These are phyloP conservation scores for Paraurostyla sp. DNA, from an alignment of 73 alveolate species.

Conservation along the genomic window DNA sequence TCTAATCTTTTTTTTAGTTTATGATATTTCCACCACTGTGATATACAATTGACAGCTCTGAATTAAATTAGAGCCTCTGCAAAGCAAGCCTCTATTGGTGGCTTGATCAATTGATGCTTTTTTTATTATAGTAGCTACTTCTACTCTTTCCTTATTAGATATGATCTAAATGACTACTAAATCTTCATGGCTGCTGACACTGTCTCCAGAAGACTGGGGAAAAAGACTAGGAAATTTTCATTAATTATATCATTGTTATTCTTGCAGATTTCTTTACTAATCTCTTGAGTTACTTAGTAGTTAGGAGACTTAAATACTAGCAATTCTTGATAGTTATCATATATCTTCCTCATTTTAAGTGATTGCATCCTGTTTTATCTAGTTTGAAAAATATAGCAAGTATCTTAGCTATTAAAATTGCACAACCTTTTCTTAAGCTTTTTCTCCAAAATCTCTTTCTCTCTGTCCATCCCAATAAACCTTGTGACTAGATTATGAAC, in stretches of 20 bases:
- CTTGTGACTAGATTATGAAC: constrained; percentile 4
- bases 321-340: constrained; percentile 62
- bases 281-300: neutral
- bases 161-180: constrained; percentile 56
- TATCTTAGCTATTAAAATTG: neutral
- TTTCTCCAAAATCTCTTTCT: neutral
- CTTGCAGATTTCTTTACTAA: constrained; percentile 2
- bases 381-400: neutral
- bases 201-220: constrained; percentile 29
- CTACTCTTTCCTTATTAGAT: constrained; percentile 18
- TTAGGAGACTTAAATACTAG: constrained; percentile 47
- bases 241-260: neutral
- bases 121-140: neutral
- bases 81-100: constrained; percentile 25
- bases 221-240: constrained; percentile 46
- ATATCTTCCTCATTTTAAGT: neutral
- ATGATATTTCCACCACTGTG: constrained; percentile 62
- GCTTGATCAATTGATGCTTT: neutral
- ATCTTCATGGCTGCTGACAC: constrained; percentile 67
- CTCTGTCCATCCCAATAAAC: constrained; percentile 49
- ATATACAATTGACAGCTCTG: constrained; percentile 68
- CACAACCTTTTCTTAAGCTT: constrained; percentile 38
- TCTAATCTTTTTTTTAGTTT: constrained; percentile 63
- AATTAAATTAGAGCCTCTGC: constrained; percentile 29
- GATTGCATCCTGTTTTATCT: neutral